Percentiles rank a stretch among this genome's conserved stretches.
phyloP scores from a whole-genome alignment of 495 filamentous ascomycete genomes.

The Penicillium chermesinum region DNA sequence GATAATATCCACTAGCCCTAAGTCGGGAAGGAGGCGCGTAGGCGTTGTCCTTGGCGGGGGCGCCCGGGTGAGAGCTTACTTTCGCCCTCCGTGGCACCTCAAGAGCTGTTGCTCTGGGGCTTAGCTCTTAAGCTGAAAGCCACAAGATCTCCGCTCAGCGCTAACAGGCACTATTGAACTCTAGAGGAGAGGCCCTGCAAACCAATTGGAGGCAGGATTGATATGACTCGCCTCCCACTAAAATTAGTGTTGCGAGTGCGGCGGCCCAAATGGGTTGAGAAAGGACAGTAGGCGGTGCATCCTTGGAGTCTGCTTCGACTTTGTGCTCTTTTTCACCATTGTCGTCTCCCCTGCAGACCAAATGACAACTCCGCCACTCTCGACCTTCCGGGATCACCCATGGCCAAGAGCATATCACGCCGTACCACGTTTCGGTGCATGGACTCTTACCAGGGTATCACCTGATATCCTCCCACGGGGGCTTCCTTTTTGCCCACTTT shows the following conservation, averaged over 20 bases:
- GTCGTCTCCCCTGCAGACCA: constrained; percentile 11
- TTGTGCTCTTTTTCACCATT: neutral
- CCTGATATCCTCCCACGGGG: too few species aligned
- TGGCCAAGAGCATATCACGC: constrained; percentile 21
- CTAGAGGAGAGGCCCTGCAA: too few species aligned
- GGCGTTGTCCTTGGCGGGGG: too few species aligned
- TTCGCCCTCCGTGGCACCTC: too few species aligned
- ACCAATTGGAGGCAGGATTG: too few species aligned
- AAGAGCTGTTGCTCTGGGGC: neutral
- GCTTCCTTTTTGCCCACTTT: too few species aligned
- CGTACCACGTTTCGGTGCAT: constrained; percentile 31
- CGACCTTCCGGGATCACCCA: constrained; percentile 14
- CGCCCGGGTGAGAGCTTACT: too few species aligned
- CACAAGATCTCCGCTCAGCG: neutral
- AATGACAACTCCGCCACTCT: constrained; percentile 7
- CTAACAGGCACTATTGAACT: too few species aligned
- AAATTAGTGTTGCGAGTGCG: neutral
- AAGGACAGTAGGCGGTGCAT: neutral
- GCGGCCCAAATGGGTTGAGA: neutral
- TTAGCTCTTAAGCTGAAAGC: neutral
- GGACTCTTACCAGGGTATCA: constrained; percentile 19
- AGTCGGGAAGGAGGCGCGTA: too few species aligned
- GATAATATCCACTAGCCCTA: neutral
- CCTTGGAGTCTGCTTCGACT: neutral
- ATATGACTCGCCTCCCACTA: neutral